A percentile compares a stretch with the other conserved stretches of the same genome.
phyloP scores from a whole-genome alignment of 345 rosid genomes.

The Xanthoceras sorbifolium region DNA sequence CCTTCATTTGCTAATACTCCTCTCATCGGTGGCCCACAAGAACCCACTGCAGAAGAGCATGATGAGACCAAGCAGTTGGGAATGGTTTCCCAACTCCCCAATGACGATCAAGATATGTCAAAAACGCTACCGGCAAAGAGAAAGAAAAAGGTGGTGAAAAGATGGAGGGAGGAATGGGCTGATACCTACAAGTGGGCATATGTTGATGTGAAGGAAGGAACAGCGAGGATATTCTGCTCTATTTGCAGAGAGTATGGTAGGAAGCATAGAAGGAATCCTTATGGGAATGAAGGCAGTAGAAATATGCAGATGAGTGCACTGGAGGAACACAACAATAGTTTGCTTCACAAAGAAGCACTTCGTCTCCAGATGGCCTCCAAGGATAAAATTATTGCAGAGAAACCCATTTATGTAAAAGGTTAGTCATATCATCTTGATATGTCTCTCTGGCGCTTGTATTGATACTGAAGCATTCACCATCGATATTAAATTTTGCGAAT shows the following conservation, averaged over 20 bases:
- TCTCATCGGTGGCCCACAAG: slow-evolving; percentile 65
- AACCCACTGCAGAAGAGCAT: slow-evolving; percentile 75
- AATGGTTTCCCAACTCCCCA: slow-evolving; percentile 65
- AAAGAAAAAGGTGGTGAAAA: slow-evolving; percentile 95
- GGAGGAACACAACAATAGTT: slow-evolving; percentile 97
- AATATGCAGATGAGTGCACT: slow-evolving; percentile 99
- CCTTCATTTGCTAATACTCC: slow-evolving; percentile 78
- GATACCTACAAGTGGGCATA: slow-evolving; percentile 99
- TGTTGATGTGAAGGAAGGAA: slow-evolving; percentile 97
- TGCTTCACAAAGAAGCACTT: slow-evolving; percentile 98
- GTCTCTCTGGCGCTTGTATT: background rate
- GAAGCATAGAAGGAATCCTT: slow-evolving; percentile 95
- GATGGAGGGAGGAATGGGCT: slow-evolving; percentile 99
- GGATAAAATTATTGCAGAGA: slow-evolving; percentile 86
- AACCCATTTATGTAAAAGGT: slow-evolving; percentile 93
- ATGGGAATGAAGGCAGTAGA: slow-evolving; percentile 98
- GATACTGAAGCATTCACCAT: background rate
- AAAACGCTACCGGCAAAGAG: slow-evolving; percentile 71
- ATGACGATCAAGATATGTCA: slow-evolving; percentile 70
- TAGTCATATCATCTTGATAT: slow-evolving; percentile 25
- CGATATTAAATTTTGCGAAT: background rate
- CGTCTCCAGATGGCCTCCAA: slow-evolving; percentile 98
- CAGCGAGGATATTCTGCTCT: slow-evolving; percentile 95
- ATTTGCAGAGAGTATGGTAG: slow-evolving; percentile 97
- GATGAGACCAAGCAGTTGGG: slow-evolving; percentile 82